Base-by-base conservation (phyloP, 768 basidiomycete species). In the Dictyophora rubrovolvata region DNA sequence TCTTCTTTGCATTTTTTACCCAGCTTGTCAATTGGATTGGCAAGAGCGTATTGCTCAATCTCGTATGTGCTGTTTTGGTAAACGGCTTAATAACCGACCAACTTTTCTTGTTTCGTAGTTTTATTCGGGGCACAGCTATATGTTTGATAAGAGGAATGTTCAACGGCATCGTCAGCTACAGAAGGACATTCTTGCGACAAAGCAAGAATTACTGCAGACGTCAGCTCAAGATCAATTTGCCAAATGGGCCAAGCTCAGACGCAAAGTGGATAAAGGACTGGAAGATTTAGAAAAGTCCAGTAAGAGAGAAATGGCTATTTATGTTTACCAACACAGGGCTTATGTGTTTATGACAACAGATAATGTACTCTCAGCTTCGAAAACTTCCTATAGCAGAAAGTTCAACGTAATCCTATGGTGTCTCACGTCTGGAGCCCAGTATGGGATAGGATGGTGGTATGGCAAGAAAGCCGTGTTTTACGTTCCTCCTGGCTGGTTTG, bases 211-310 rank as follows among this genome's bases (percentile, higher is more conserved):
- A 2, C 70, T 87, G 62, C 84, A 84, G 68, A 98, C 93, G 35
- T 93, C 89, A 65, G 89, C 93, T 17, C 96, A 98, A 69, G 94
- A 97, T 68, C 90, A 98, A 67, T 99, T 99, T 69, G 91, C 93
- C 18, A 97, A 93, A 73, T 98, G 96, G 95, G 95, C 95, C 51
- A 93, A 93, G 74, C 73, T 98, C 68, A 75, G 89, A 65, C 74
- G 96, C 64, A 90, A 81, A 64, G 83, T 97, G 49, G 95, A 98
- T 74, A 97, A 95, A 72, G 90, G 87, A 18, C 71, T 96, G 17
- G 81, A 84, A 46, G 93, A 99, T 57, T 77, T 98, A 3, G 94
- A 98, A 75, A 87, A 86, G 70, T 78, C 93, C 62, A 98, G 94
- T 97, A 71, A 69, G 86, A 78, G 23, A 59, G 12, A 14, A 16